Percentiles rank a stretch among this genome's conserved stretches.
These are phyloP conservation scores for Paecilomyces fulvus DNA, from an alignment of 2,329 filamentous ascomycete species.

Conservation along the genomic window DNA sequence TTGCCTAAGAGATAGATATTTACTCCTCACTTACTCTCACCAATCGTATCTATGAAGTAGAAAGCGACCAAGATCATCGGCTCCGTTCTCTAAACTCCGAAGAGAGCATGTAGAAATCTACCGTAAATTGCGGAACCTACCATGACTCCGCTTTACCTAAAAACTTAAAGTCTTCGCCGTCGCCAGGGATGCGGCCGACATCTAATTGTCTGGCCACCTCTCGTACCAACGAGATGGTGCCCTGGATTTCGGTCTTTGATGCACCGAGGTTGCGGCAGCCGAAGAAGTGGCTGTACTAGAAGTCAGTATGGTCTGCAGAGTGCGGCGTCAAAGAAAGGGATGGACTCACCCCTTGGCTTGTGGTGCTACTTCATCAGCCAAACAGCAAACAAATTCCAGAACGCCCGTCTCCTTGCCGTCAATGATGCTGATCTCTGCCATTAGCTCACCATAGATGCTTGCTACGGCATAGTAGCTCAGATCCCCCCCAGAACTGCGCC, in stretches of 20 bases:
- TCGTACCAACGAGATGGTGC: conserved; percentile 12
- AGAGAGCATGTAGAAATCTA: too few relatives aligned
- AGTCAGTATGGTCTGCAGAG: not conserved
- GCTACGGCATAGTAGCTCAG: conserved; percentile 18
- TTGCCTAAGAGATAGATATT: too few relatives aligned
- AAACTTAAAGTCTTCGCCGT: conserved; percentile 7
- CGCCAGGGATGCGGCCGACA: conserved; percentile 3
- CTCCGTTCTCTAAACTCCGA: too few relatives aligned
- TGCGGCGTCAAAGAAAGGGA: not conserved
- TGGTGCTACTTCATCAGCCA: conserved; percentile 16
- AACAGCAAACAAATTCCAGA: conserved; percentile 22
- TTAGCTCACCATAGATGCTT: conserved; percentile 20
- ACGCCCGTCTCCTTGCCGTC: conserved; percentile 17
- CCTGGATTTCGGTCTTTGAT: conserved; percentile 9
- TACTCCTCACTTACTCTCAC: too few relatives aligned
- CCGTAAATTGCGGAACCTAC: not conserved
- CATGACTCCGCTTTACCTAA: conserved; percentile 9
- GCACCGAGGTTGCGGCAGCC: conserved; percentile 18
- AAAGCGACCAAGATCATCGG: too few relatives aligned
- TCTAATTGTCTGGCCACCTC: conserved; percentile 12
- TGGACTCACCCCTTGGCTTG: conserved; percentile 20
- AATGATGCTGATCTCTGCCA: conserved; percentile 16
- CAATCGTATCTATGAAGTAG: too few relatives aligned
- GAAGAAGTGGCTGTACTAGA: conserved; percentile 15
- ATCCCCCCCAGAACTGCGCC: conserved; percentile 16